Percentiles rank a stretch among this genome's conserved stretches.
Evolutionary conservation across 2,329 filamentous ascomycete species (phyloP).

Genomic region (Spiromastix sp.): DNA sequence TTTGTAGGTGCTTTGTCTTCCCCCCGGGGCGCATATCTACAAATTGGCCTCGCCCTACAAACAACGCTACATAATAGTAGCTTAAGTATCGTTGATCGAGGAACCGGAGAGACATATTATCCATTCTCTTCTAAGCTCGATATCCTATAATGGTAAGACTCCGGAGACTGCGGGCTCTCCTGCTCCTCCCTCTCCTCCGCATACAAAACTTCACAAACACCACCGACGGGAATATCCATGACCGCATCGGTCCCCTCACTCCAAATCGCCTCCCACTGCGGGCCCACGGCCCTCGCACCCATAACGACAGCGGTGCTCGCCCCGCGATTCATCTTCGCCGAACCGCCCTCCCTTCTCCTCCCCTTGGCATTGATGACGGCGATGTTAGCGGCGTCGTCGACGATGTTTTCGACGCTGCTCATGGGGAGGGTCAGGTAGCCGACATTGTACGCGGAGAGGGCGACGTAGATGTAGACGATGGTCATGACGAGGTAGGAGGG

Average conservation of each 20-base stretch:
- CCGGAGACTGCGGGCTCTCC: background rate
- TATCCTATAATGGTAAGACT: background rate
- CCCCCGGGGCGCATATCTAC: too few relatives aligned
- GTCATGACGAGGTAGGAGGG: slow-evolving; percentile 83
- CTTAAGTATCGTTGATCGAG: too few relatives aligned
- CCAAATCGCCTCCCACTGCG: slow-evolving; percentile 77
- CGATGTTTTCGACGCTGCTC: slow-evolving; percentile 72
- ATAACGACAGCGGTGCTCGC: slow-evolving; percentile 32
- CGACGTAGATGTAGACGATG: slow-evolving; percentile 87
- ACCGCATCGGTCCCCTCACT: slow-evolving; percentile 90
- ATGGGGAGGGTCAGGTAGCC: slow-evolving; percentile 77
- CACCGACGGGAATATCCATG: slow-evolving; percentile 90
- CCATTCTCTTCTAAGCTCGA: background rate
- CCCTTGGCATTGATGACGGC: slow-evolving; percentile 70
- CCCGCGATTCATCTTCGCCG: slow-evolving; percentile 31
- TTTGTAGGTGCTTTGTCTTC: too few relatives aligned
- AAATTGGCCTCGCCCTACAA: too few relatives aligned
- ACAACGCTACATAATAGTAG: too few relatives aligned
- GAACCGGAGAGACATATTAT: too few relatives aligned
- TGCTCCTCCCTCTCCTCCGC: background rate
- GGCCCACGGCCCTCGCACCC: slow-evolving; percentile 31
- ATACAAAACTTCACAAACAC: slow-evolving; percentile 90
- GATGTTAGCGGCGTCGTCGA: slow-evolving; percentile 80
- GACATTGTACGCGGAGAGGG: slow-evolving; percentile 81
- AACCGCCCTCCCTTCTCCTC: slow-evolving; percentile 37